Base-by-base conservation (phyloP, 2,329 filamentous ascomycete genomes). In the Fusarium falciforme region DNA sequence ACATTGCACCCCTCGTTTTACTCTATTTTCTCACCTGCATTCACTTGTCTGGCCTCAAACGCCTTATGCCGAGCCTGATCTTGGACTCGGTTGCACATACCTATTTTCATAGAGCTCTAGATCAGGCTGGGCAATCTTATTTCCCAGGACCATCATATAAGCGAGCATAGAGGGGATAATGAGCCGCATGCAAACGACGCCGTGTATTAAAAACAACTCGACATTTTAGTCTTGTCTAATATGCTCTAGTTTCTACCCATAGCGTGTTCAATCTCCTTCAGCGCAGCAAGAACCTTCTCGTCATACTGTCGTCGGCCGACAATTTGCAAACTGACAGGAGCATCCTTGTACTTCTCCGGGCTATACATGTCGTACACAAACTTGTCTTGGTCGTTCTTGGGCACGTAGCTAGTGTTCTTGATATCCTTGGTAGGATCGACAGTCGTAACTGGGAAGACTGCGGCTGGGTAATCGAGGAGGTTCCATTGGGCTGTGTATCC, bases 401-500 rank as follows among this genome's bases (percentile, higher is more conserved):
- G 79, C 10, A 74, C 66, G 25, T 81, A 81, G 2, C 35, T 17
- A 2, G 55, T 9, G 12, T 80, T 72, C 59, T 77, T 77, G 14
- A 44, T 33, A n/a, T 81, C 80, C 49, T 76, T 77, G 10, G 58
- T 17, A 0, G 77, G 74, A 33, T 80, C 76, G 3, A 80, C 80
- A 2, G 70, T 78, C 5, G 79, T 80, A 1, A 88, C 89, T 0
- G 92, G 92, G 77, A 93, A 92, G 0, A 90, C 85, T 3, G 88
- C 80, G 11, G 85, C 87, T 0, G 92, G 90, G 79, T 92, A 93
- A 79, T 94, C 91, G 2, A 93, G 85, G 47, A 93, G 76, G 77
- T 93, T 94, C 90, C 91, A 93, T 70, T 91, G 87, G 0, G 87
- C 83, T 0, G 90, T 92, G 74, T 93, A 94, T 2, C 87, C 87